These are phyloP conservation scores for Lentithecium fluviatile DNA, from an alignment of 495 filamentous ascomycete genomes.

Conservation along the genomic window DNA sequence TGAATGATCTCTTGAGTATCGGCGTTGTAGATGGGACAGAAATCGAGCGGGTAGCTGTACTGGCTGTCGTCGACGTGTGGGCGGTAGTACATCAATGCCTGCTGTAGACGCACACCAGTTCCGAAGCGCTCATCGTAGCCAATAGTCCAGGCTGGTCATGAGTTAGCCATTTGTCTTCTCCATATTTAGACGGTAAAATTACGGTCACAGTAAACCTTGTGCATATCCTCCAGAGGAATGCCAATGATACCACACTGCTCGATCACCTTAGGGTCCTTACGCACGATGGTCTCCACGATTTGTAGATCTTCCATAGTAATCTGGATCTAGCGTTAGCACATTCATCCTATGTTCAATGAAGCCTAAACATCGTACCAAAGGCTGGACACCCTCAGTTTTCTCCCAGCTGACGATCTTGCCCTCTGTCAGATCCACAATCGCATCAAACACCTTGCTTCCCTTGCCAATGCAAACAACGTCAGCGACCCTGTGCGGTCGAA, in stretches of 20 bases:
- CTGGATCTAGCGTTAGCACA: constrained; percentile 41
- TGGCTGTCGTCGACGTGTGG: constrained; percentile 83
- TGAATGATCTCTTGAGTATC: constrained; percentile 80
- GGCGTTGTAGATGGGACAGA: constrained; percentile 88
- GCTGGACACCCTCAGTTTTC: constrained; percentile 75
- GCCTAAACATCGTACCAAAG: constrained; percentile 56
- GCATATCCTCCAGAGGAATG: constrained; percentile 82
- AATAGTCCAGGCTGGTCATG: constrained; percentile 81
- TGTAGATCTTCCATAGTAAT: constrained; percentile 96
- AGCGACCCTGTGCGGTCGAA: constrained; percentile 69
- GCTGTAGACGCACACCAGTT: constrained; percentile 75
- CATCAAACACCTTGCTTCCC: constrained; percentile 81
- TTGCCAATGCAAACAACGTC: constrained; percentile 85
- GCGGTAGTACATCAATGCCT: constrained; percentile 94
- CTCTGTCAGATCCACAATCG: constrained; percentile 72
- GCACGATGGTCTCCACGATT: constrained; percentile 75
- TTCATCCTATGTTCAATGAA: not conserved
- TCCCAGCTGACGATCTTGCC: constrained; percentile 75
- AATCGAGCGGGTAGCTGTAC: constrained; percentile 89
- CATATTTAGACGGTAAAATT: constrained; percentile 41
- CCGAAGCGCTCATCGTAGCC: constrained; percentile 92
- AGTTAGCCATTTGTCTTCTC: constrained; percentile 3
- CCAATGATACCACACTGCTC: constrained; percentile 87
- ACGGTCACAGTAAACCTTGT: constrained; percentile 91
- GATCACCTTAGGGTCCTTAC: constrained; percentile 84